Evolutionary conservation across 345 rosid genomes (phyloP), one percentile per base, ranked within the genome.

Genomic region (Excoecaria cochinchinensis): DNA sequence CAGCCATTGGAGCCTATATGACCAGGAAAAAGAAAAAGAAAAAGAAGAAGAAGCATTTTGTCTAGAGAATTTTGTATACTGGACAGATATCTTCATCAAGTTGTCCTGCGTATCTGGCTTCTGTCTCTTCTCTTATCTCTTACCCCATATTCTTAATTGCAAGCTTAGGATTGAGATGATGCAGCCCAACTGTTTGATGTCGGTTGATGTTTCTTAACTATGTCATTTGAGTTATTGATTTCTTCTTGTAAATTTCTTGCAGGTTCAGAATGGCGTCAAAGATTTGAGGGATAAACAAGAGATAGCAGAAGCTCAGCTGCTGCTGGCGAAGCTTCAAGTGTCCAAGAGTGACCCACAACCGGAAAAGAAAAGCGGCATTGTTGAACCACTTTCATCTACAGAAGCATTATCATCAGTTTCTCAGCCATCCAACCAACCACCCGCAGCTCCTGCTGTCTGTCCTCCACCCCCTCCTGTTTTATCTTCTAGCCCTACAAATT

Each of bases 221-320:
- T 25, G 48, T 36, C 67, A 15, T 17, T 52, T 58, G 22, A 50
- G 65, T 67, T 56, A 5, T 39, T 72, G 3, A 7, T 65, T 31
- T 63, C 46, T 19, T 51, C 68, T 69, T 73, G n/a, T 52, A n/a
- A 48, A 53, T 68, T 57, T 61, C 38, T 72, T 78, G 78, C 75
- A 89, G 89, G 89, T 87, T 60, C 84, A 80, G 71, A 79, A 78
- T 63, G 80, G 84, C 42, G 72, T 88, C 71, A 66, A 70, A 64
- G 89, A 89, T 79, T 46, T 89, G 76, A 84, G 79, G 71, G 93
- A 89, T 77, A 87, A 86, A 76, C 89, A 86, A 71, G 90, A 89
- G 77, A 89, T 89, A 78, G 84, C 88, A 39, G 85, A 77, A 71
- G 82, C 82, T 68, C 84, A 82, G 56, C 39, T 83, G 59, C 78